A percentile compares a stretch with the other conserved stretches of the same genome.
Evolutionary conservation across 768 basidiomycete species (phyloP).

Genomic region (Leucocoprinus leucothites): DNA sequence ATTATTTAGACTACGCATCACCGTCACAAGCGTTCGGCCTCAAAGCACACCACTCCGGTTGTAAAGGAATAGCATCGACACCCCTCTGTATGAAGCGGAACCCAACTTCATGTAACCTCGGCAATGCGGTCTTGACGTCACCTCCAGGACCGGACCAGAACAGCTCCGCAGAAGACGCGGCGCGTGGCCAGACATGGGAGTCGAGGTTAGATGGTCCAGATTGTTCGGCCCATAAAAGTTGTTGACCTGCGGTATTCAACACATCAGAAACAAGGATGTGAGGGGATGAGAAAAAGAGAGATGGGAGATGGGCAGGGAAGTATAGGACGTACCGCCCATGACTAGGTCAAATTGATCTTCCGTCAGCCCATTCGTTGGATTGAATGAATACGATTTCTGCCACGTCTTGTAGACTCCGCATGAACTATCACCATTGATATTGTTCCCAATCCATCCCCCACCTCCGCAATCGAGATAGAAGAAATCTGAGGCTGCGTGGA

Average conservation of each 20-base stretch:
- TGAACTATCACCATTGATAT: slow-evolving; percentile 54
- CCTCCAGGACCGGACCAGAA: slow-evolving; percentile 68
- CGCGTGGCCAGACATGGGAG: slow-evolving; percentile 66
- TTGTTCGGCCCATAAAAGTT: slow-evolving; percentile 78
- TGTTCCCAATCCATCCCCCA: slow-evolving; percentile 65
- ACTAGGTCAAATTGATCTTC: slow-evolving; percentile 48
- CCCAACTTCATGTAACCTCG: slow-evolving; percentile 63
- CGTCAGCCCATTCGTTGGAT: slow-evolving; percentile 60
- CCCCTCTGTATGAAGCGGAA: slow-evolving; percentile 64
- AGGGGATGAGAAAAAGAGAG: not conserved
- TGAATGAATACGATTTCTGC: slow-evolving; percentile 49
- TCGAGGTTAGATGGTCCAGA: slow-evolving; percentile 65
- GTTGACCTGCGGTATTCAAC: slow-evolving; percentile 42
- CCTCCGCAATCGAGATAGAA: slow-evolving; percentile 82
- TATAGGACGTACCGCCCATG: slow-evolving; percentile 53
- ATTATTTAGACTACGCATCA: no score
- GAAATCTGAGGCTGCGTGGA: slow-evolving; percentile 71
- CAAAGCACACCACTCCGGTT: slow-evolving; percentile 74
- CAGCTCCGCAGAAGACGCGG: slow-evolving; percentile 66
- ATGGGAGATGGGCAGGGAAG: not conserved
- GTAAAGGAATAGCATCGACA: slow-evolving; percentile 55
- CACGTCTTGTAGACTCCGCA: slow-evolving; percentile 81
- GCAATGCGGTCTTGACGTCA: slow-evolving; percentile 48
- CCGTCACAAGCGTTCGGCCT: slow-evolving; percentile 59
- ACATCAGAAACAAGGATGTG: no score